Evolutionary conservation across 495 filamentous ascomycete species (phyloP).

Genomic region (Penicillium arizonense): DNA sequence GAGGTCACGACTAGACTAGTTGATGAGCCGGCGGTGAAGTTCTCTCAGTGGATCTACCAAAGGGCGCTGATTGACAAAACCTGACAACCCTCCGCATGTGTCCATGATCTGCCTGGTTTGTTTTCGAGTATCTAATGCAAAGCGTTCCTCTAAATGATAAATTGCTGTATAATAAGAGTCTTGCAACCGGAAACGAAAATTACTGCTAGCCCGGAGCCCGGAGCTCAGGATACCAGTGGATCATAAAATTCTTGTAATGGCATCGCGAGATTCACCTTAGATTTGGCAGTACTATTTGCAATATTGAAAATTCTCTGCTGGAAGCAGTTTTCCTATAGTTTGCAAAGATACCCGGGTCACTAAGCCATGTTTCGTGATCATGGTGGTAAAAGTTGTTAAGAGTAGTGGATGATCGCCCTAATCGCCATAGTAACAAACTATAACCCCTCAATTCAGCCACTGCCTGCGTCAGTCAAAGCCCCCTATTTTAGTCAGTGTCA

Average conservation of each 20-base stretch:
- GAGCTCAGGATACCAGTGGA: not conserved
- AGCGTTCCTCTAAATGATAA: not conserved
- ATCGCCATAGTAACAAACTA: too few relatives aligned
- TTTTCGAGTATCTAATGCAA: not conserved
- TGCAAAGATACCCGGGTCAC: not conserved
- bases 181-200: not conserved
- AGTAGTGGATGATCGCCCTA: not conserved
- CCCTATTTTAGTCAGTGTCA: not conserved
- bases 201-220: not conserved
- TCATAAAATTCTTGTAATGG: not conserved
- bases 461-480: not conserved
- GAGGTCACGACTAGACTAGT: slow-evolving; percentile 53
- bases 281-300: not conserved
- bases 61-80: slow-evolving; percentile 21
- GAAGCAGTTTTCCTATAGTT: not conserved
- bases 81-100: not conserved
- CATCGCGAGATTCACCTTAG: not conserved
- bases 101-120: not conserved
- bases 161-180: not conserved
- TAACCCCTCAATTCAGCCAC: not conserved
- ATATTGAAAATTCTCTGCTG: not conserved
- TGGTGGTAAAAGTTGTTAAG: not conserved
- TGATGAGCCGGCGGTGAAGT: slow-evolving; percentile 55
- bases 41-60: slow-evolving; percentile 53
- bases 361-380: not conserved